A percentile compares a stretch with the other conserved stretches of the same genome.
These are phyloP conservation scores for Amylostereum areolatum DNA, from an alignment of 1,284 basidiomycete genomes.

Conservation along the genomic window DNA sequence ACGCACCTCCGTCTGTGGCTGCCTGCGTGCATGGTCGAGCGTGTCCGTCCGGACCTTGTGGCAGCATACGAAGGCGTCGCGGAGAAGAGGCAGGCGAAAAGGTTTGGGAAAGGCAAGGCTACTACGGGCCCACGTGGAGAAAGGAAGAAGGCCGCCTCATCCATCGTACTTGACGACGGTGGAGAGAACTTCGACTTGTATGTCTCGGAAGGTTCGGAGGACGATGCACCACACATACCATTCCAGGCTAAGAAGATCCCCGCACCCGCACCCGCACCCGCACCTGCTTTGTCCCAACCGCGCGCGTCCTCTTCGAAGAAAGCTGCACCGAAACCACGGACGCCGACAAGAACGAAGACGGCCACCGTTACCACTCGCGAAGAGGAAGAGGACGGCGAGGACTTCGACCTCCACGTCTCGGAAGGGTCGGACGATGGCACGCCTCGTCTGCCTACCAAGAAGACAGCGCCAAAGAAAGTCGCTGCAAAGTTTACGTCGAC, in stretches of 20 bases:
- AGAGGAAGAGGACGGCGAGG: conserved; percentile 9
- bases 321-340: no score
- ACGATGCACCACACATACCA: no score
- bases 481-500: no score
- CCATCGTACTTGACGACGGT: not conserved
- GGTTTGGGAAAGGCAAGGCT: conserved; percentile 33
- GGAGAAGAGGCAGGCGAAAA: conserved; percentile 45
- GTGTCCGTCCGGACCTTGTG: conserved; percentile 59
- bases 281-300: no score
- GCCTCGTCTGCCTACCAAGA: not conserved
- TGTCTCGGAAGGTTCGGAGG: no score
- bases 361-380: no score
- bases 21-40: conserved; percentile 66
- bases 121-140: conserved; percentile 6
- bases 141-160: conserved; percentile 4
- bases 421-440: conserved; percentile 7
- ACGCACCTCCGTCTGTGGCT: conserved; percentile 63
- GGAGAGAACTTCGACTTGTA: no score
- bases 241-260: no score
- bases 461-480: no score
- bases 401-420: conserved; percentile 9
- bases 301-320: no score
- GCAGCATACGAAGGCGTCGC: conserved; percentile 50
- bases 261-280: no score
- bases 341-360: no score